These are phyloP conservation scores for Lodderomyces metapsilosis DNA, from an alignment of 1,139 yeast genomes.

Conservation along the genomic window DNA sequence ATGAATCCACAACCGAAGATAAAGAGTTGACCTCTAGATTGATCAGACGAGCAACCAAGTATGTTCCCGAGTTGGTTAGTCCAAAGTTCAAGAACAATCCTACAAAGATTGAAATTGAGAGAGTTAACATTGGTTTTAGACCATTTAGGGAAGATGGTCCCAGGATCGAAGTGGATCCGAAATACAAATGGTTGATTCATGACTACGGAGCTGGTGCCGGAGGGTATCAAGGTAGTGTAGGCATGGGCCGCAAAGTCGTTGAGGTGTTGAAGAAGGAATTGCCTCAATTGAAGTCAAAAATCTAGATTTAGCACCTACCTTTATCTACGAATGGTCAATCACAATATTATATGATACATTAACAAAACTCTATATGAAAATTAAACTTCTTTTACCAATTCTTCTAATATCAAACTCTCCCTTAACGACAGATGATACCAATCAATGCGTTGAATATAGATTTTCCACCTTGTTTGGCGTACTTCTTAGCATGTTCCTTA, in stretches of 20 bases:
- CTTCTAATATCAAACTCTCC: background rate
- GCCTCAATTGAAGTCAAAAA: conserved; percentile 6
- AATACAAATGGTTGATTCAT: conserved; percentile 40
- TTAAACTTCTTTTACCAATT: no score
- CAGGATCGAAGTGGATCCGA: conserved; percentile 37
- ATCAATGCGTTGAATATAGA: conserved; percentile 22
- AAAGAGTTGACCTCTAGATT: conserved; percentile 37
- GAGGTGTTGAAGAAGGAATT: conserved; percentile 10
- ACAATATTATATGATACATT: background rate
- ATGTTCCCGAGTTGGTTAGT: conserved; percentile 43
- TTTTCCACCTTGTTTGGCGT: conserved; percentile 25
- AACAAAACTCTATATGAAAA: no score
- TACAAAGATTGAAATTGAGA: conserved; percentile 36
- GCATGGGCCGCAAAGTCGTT: conserved; percentile 32
- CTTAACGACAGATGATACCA: conserved; percentile 19
- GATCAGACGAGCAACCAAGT: conserved; percentile 37
- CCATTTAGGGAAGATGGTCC: conserved; percentile 48
- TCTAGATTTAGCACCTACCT: no score
- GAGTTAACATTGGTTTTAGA: conserved; percentile 47
- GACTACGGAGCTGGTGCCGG: conserved; percentile 56
- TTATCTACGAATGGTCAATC: no score
- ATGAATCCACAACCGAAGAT: conserved; percentile 28
- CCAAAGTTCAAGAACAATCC: conserved; percentile 30
- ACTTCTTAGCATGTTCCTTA: conserved; percentile 38
- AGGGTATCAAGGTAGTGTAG: conserved; percentile 52